phyloP scores from a whole-genome alignment of 75 land plant genomes.

The Larix kaempferi region DNA sequence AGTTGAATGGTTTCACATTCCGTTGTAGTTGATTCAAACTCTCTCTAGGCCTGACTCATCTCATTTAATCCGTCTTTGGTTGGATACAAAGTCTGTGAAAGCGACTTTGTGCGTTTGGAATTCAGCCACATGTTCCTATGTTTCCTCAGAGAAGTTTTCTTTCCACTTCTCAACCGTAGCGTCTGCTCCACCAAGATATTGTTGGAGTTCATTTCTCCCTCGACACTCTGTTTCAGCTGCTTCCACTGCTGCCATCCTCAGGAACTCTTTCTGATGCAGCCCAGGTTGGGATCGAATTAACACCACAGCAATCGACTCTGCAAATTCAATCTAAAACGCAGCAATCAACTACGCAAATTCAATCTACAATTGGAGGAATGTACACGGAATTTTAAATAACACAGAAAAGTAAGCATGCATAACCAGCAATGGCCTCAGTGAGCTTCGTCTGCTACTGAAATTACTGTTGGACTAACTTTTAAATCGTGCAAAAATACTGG shows the following conservation, averaged over 20 bases:
- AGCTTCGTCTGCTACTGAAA: too few relatives aligned
- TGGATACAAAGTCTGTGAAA: conserved; percentile 55
- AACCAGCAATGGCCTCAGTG: too few relatives aligned
- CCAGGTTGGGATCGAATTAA: too few relatives aligned
- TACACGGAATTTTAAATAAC: too few relatives aligned
- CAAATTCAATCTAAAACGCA: too few relatives aligned
- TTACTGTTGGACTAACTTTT: too few relatives aligned
- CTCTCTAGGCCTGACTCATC: conserved; percentile 38
- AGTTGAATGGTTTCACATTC: too few relatives aligned
- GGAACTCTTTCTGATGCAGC: conserved; percentile 22
- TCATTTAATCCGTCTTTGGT: conserved; percentile 53
- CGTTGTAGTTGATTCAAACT: conserved; percentile 21
- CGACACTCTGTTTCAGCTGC: background rate
- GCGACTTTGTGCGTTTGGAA: conserved; percentile 66
- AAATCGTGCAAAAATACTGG: too few relatives aligned
- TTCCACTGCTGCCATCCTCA: conserved; percentile 32
- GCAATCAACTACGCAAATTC: too few relatives aligned
- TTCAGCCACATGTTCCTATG: conserved; percentile 42
- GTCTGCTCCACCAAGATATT: conserved; percentile 34
- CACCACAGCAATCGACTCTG: too few relatives aligned
- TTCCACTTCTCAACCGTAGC: conserved; percentile 34
- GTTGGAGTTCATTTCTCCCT: conserved; percentile 43
- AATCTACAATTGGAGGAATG: too few relatives aligned
- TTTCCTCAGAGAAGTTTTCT: conserved; percentile 33
- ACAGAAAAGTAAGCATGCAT: too few relatives aligned